These are phyloP conservation scores for Cordyceps militaris DNA, from an alignment of 2,329 filamentous ascomycete species.

Conservation along the genomic window DNA sequence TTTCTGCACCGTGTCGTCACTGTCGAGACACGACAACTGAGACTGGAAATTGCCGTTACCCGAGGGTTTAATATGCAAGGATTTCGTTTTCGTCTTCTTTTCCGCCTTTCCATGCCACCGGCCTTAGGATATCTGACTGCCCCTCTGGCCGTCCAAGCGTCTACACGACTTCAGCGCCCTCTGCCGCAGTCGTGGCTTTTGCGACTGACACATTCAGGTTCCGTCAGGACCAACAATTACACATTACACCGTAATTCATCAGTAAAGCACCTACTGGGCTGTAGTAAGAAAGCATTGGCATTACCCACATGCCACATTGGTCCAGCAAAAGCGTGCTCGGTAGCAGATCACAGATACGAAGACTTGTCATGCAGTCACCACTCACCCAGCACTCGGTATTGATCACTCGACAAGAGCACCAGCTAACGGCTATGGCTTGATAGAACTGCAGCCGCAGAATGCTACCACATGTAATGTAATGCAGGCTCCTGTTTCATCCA, in stretches of 20 bases:
- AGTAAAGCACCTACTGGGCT: not conserved
- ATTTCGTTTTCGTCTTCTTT: constrained; percentile 9
- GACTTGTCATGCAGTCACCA: not conserved
- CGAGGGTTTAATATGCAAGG: constrained; percentile 7
- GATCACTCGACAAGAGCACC: not conserved
- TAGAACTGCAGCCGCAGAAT: not conserved
- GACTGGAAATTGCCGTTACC: constrained; percentile 1
- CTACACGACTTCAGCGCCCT: not conserved
- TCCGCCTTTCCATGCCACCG: not conserved
- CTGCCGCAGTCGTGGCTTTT: not conserved
- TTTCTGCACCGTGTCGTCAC: not conserved
- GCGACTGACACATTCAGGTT: constrained; percentile 4
- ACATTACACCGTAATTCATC: not conserved
- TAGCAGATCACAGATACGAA: constrained; percentile 2
- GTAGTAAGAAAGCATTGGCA: constrained; percentile 5
- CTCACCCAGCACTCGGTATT: not conserved
- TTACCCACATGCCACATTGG: not conserved
- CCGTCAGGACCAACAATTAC: not conserved
- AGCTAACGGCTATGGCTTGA: not conserved
- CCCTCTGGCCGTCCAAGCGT: not conserved
- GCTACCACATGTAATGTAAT: not conserved
- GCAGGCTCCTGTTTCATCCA: not conserved
- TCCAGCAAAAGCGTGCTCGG: not conserved
- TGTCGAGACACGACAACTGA: not conserved
- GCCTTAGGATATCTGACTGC: not conserved